Evolutionary conservation across 2,329 filamentous ascomycete species (phyloP).

Genomic region (Cladosporium sp.): DNA sequence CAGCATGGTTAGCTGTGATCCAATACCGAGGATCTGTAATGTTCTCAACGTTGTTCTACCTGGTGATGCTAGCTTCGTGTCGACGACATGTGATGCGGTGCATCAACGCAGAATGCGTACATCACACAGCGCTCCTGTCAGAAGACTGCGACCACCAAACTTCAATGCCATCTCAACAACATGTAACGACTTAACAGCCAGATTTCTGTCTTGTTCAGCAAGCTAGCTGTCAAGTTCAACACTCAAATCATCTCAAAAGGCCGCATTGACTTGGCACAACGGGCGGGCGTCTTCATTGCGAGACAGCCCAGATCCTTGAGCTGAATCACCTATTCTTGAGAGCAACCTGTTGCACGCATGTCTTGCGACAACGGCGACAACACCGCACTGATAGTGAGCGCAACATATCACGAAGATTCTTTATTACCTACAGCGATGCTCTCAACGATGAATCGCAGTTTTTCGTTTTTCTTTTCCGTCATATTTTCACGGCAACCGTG

Average conservation of each 20-base stretch:
- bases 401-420: neutral
- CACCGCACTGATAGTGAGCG: neutral
- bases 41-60: neutral
- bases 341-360: neutral
- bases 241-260: neutral
- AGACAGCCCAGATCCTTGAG: neutral
- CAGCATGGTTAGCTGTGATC: neutral
- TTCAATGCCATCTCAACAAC: too few relatives aligned
- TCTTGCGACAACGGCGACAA: neutral
- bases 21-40: neutral
- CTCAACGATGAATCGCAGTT: neutral
- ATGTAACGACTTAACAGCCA: too few relatives aligned
- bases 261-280: neutral
- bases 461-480: neutral
- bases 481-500: neutral
- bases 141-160: too few relatives aligned
- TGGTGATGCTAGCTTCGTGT: too few relatives aligned
- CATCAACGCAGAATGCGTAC: too few relatives aligned
- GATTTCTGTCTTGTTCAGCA: too few relatives aligned
- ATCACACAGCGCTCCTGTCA: too few relatives aligned
- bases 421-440: neutral
- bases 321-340: neutral
- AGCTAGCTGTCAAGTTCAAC: neutral
- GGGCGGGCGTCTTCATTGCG: neutral
- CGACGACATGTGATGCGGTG: too few relatives aligned